Base-by-base conservation (phyloP, 306 rosid genomes). In the Cucurbita maxima region DNA sequence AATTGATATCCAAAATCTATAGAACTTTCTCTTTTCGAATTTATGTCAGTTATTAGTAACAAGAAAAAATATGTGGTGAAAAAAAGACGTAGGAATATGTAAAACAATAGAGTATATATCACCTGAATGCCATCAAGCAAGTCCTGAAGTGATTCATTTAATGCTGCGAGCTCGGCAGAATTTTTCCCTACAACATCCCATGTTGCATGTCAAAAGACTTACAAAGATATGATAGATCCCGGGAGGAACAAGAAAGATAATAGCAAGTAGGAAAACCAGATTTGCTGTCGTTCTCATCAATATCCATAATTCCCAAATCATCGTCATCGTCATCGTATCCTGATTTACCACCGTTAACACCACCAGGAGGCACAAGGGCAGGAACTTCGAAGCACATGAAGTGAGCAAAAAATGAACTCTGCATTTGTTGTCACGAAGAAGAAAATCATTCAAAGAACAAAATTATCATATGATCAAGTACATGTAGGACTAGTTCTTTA, bases 121-220 rank as follows among this genome's bases (percentile, higher is more conserved):
- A 91, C 99, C 83, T 94, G 95, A 75, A 94, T 84, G 73, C 99
- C 99, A 83, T 91, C 95, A 34, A 91, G 99, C 87, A 94, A 85
- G 78, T 89, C 95, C 83, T 86, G 97, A 76, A 94, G 96, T 76
- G 88, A 76, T 83, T 80, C 92, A 81, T 94, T 94, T 76, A 94
- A 82, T 76, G 91, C 88, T 38, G 88, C 89, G 79, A 91, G 85
- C 81, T 94, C 97, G 0, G 64, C 87, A 37, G 92, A 58, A 78
- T 7, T 84, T 83, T 80, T 81, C 79, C 86, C 98, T 91, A 55
- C 59, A 78, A 3, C 44, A 74, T 43, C 44, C 54, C 60, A 45
- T 3, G 6, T 20, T 45, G 40, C 51, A 43, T n/a, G 72, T 47
- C 73, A 68, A 66, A 64, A 60, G 19, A 36, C 5, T 60, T 6